A percentile compares a stretch with the other conserved stretches of the same genome.
These are phyloP conservation scores for Coniochaeta prunicola DNA, from an alignment of 2,329 filamentous ascomycete species.

Conservation along the genomic window DNA sequence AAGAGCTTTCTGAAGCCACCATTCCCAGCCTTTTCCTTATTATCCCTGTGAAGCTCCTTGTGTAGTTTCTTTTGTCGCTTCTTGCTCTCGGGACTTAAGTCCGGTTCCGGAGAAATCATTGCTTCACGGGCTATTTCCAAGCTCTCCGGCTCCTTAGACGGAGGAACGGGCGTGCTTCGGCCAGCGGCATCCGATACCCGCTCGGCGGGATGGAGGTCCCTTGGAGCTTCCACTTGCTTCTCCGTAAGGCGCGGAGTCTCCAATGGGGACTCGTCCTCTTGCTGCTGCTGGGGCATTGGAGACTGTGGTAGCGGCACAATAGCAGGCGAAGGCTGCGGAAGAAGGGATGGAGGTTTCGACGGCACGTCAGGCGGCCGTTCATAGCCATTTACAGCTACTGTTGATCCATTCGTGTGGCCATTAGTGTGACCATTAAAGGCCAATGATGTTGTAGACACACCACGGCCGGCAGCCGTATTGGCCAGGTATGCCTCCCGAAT, in stretches of 20 bases:
- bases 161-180: constrained; percentile 30
- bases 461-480: constrained; percentile 65
- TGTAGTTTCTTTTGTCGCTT: constrained; percentile 47
- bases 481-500: constrained; percentile 81
- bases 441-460: constrained; percentile 29
- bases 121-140: constrained; percentile 27
- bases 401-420: constrained; percentile 26
- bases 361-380: constrained; percentile 32
- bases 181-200: constrained; percentile 20
- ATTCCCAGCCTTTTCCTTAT: constrained; percentile 22
- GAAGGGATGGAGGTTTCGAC: constrained; percentile 27
- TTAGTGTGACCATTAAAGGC: constrained; percentile 36
- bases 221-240: constrained; percentile 27
- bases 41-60: constrained; percentile 28
- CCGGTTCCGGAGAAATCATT: constrained; percentile 32
- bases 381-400: constrained; percentile 16
- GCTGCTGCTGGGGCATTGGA: constrained; percentile 13
- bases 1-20: constrained; percentile 60
- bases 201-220: constrained; percentile 27
- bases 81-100: constrained; percentile 35
- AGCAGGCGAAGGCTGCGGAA: constrained; percentile 16
- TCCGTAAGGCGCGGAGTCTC: constrained; percentile 20
- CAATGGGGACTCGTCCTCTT: constrained; percentile 1
- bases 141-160: constrained; percentile 26
- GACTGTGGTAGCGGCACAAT: constrained; percentile 20